Evolutionary conservation across 2,329 filamentous ascomycete species (phyloP).

Genomic region (Penicillium sp.): DNA sequence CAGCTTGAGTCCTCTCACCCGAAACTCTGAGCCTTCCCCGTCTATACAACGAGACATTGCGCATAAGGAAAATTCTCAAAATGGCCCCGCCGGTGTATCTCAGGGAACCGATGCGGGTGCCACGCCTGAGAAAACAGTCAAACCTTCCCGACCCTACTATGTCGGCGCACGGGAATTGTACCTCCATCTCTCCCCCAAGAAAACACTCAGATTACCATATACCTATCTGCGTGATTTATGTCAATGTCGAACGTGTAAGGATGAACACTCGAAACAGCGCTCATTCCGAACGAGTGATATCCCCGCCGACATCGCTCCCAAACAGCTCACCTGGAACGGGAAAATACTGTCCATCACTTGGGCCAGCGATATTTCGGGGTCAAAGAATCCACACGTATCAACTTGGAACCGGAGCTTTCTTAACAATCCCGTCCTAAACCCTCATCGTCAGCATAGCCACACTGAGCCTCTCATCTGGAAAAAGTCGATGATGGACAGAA

Average conservation of each 20-base stretch:
- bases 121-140: background rate
- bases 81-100: background rate
- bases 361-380: conserved; percentile 52
- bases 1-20: background rate
- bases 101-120: background rate
- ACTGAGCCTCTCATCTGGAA: conserved; percentile 37
- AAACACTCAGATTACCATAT: conserved; percentile 4
- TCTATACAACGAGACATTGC: background rate
- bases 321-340: conserved; percentile 35
- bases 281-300: conserved; percentile 64
- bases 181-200: background rate
- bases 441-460: conserved; percentile 20
- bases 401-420: conserved; percentile 24
- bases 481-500: conserved; percentile 42
- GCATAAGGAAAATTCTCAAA: background rate
- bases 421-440: conserved; percentile 7
- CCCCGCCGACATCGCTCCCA: conserved; percentile 46
- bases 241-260: conserved; percentile 52
- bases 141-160: background rate
- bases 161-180: conserved; percentile 3
- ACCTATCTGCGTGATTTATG: conserved; percentile 53
- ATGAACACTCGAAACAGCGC: conserved; percentile 59
- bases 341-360: conserved; percentile 58
- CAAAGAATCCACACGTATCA: conserved; percentile 43
- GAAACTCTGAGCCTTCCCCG: too few species aligned